phyloP scores from a whole-genome alignment of 2,329 filamentous ascomycete species.

The Colletotrichum sp. region DNA sequence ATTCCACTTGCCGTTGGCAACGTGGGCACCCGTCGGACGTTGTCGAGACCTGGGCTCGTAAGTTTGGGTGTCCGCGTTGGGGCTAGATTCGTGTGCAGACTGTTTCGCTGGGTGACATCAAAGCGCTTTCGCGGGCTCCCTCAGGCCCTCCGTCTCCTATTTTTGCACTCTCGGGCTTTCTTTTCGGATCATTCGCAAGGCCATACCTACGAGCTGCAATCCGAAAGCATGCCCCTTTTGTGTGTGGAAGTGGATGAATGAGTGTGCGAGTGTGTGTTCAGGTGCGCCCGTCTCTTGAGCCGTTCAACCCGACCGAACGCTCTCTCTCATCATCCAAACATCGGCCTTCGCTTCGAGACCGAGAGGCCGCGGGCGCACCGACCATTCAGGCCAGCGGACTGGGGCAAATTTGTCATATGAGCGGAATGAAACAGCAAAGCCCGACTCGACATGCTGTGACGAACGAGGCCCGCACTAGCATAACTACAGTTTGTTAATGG shows the following conservation, averaged over 20 bases:
- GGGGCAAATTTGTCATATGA: neutral
- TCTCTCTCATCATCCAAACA: neutral
- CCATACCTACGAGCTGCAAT: neutral
- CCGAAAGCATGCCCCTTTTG: neutral
- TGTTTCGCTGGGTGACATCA: slow-evolving; percentile 17
- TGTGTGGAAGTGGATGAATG: neutral
- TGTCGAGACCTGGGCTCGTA: neutral
- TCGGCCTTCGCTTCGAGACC: slow-evolving; percentile 3
- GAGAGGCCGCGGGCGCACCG: slow-evolving; percentile 3
- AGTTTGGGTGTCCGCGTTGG: neutral
- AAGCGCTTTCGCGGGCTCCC: neutral
- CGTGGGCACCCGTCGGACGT: neutral
- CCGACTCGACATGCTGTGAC: slow-evolving; percentile 1
- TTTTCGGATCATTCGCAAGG: neutral
- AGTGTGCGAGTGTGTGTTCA: neutral
- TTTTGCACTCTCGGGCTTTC: slow-evolving; percentile 5
- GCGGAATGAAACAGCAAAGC: slow-evolving; percentile 10
- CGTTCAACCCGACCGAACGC: neutral
- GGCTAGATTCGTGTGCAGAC: neutral
- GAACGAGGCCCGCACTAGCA: neutral
- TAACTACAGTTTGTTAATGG: neutral
- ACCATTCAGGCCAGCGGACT: neutral
- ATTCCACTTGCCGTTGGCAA: neutral
- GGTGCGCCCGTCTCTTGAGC: neutral
- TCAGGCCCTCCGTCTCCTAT: neutral